Conservation (phyloP, 202 grass and related monocot genomes). For the Cymbopogon flexuosus region DNA sequence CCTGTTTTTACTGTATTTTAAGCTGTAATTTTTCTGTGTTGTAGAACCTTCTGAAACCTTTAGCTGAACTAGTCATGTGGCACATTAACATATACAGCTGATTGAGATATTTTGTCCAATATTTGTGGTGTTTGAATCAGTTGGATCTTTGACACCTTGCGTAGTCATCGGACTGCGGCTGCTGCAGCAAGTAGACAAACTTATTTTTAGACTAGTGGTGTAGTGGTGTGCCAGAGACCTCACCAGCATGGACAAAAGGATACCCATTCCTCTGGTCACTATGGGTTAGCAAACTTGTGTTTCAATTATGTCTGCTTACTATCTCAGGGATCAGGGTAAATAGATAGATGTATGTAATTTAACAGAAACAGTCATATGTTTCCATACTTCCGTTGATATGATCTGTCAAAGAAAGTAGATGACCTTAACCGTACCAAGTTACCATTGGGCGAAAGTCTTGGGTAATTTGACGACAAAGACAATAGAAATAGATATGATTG, state of each 20-base stretch:
- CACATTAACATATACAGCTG: background rate
- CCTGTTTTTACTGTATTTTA: conserved; percentile 30
- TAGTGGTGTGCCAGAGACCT: background rate
- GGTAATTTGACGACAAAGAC: too few relatives aligned
- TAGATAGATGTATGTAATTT: background rate
- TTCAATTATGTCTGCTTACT: background rate
- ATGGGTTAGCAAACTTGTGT: background rate
- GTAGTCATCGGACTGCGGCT: background rate
- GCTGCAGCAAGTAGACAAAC: background rate
- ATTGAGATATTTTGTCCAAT: background rate
- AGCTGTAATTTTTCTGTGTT: conserved; percentile 38
- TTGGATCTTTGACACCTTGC: background rate
- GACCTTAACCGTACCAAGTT: too few relatives aligned
- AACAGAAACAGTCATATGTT: background rate
- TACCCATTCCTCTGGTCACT: background rate
- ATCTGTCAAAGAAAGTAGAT: too few relatives aligned
- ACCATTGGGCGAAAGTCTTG: too few relatives aligned
- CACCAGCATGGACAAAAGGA: background rate
- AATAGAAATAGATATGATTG: too few relatives aligned
- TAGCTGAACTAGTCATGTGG: conserved; percentile 13
- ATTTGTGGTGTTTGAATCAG: background rate
- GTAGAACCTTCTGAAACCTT: conserved; percentile 26
- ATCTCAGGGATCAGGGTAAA: background rate
- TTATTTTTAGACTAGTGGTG: background rate
- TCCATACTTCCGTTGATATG: too few relatives aligned